Evolutionary conservation across 108 stramenopile genomes (phyloP).

Genomic region (Cyclotella atomus): DNA sequence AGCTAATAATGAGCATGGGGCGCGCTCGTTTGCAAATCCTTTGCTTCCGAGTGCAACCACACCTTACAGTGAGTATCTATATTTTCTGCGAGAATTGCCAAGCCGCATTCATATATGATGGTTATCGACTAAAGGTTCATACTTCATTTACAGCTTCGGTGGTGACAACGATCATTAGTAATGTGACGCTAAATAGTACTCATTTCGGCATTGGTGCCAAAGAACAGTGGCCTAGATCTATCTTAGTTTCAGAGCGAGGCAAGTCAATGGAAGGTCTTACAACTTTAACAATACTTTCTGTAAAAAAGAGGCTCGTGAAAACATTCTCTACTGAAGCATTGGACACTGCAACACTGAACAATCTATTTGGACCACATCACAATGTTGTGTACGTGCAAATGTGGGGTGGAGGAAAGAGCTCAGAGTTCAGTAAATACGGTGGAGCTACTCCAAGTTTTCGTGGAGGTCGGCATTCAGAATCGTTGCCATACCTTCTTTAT

Average conservation of each 20-base stretch:
- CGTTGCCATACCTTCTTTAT: constrained; percentile 65
- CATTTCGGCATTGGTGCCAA: constrained; percentile 51
- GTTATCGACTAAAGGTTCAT: too few species aligned
- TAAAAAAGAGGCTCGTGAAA: constrained; percentile 62
- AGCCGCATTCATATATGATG: too few species aligned
- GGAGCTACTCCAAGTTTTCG: constrained; percentile 72
- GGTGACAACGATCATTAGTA: constrained; percentile 72
- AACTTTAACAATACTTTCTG: constrained; percentile 51
- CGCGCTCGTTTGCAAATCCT: constrained; percentile 22
- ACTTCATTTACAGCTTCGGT: constrained; percentile 52
- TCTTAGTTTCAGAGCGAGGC: constrained; percentile 61
- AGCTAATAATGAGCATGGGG: constrained; percentile 55
- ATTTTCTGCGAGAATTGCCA: too few species aligned
- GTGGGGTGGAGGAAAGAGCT: constrained; percentile 38
- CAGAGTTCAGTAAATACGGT: constrained; percentile 62
- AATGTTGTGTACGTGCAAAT: constrained; percentile 54
- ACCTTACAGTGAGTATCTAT: constrained; percentile 49
- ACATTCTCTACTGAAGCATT: constrained; percentile 58
- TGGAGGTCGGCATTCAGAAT: constrained; percentile 49
- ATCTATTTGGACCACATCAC: constrained; percentile 60
- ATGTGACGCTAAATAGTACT: constrained; percentile 58
- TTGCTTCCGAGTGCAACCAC: constrained; percentile 57
- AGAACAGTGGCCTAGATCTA: constrained; percentile 46
- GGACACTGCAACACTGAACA: constrained; percentile 19
- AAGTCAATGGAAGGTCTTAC: constrained; percentile 46